Conservation (phyloP, 2,329 filamentous ascomycete genomes). For the Daldinia sp. region DNA sequence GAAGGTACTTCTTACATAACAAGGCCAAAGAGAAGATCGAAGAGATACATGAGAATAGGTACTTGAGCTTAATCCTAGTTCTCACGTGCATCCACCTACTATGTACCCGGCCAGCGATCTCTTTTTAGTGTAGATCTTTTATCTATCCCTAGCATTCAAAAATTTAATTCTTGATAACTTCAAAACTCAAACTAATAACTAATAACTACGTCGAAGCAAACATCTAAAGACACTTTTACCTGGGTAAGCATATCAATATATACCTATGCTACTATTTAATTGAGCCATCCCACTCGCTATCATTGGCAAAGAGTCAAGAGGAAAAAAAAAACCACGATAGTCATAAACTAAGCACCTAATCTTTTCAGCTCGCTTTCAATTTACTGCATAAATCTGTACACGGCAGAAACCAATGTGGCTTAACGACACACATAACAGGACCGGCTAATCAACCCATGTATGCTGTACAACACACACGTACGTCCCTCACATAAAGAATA, state of each 20-base stretch:
- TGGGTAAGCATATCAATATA: slow-evolving; percentile 2
- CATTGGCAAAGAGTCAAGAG: not conserved
- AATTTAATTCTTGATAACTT: not conserved
- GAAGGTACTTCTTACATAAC: too few species aligned
- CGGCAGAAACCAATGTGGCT: slow-evolving; percentile 11
- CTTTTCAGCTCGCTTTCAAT: not conserved
- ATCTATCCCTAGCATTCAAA: too few species aligned
- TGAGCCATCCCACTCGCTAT: not conserved
- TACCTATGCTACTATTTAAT: not conserved
- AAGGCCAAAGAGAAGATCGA: too few species aligned
- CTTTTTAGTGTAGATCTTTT: slow-evolving; percentile 20
- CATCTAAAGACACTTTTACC: not conserved
- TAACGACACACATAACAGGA: not conserved
- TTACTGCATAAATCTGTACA: not conserved
- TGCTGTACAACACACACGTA: slow-evolving; percentile 24
- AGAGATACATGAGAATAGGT: too few species aligned
- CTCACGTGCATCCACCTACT: slow-evolving; percentile 1
- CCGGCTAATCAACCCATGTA: slow-evolving; percentile 26
- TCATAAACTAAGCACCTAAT: not conserved
- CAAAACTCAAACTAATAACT: not conserved
- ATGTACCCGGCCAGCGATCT: slow-evolving; percentile 14
- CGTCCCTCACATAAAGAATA: slow-evolving; percentile 16
- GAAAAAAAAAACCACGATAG: slow-evolving; percentile 3
- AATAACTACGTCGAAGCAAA: not conserved
- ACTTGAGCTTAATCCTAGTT: not conserved